A percentile compares a stretch with the other conserved stretches of the same genome.
Conservation (phyloP, 495 filamentous ascomycete species). For the Aspergillus hancockii region DNA sequence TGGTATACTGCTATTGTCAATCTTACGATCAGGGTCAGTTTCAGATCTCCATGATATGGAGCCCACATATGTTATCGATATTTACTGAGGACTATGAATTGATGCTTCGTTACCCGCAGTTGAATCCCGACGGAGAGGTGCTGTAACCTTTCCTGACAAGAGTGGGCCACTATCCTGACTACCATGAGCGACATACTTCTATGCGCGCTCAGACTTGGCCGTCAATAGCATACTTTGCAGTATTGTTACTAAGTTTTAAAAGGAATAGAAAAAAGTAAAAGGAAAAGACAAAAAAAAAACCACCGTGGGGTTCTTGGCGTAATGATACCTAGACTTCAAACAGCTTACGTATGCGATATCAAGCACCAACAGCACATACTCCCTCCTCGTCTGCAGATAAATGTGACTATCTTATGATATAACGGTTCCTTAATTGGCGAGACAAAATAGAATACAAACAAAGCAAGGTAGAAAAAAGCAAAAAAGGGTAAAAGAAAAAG, state of each 20-base stretch:
- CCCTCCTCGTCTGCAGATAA: neutral
- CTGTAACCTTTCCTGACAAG: too few relatives aligned
- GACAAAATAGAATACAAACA: neutral
- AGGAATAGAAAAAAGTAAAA: neutral
- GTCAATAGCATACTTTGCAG: neutral
- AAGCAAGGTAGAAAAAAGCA: neutral
- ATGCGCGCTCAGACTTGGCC: too few relatives aligned
- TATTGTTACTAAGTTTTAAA: neutral
- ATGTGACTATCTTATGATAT: conserved; percentile 3
- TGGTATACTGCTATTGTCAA: neutral
- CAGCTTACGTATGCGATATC: conserved; percentile 9
- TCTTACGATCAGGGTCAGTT: neutral
- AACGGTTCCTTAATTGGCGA: neutral
- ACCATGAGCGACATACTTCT: too few relatives aligned
- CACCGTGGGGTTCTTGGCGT: neutral
- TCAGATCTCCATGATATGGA: too few relatives aligned
- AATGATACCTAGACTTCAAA: neutral
- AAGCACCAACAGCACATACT: neutral
- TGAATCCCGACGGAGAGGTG: too few relatives aligned
- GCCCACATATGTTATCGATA: too few relatives aligned
- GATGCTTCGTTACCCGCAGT: too few relatives aligned
- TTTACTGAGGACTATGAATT: too few relatives aligned
- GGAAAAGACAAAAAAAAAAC: neutral
- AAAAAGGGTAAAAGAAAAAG: neutral
- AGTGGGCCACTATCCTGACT: too few relatives aligned